Evolutionary conservation across 1,284 basidiomycete species (phyloP).

Genomic region (Hemileia vastatrix): DNA sequence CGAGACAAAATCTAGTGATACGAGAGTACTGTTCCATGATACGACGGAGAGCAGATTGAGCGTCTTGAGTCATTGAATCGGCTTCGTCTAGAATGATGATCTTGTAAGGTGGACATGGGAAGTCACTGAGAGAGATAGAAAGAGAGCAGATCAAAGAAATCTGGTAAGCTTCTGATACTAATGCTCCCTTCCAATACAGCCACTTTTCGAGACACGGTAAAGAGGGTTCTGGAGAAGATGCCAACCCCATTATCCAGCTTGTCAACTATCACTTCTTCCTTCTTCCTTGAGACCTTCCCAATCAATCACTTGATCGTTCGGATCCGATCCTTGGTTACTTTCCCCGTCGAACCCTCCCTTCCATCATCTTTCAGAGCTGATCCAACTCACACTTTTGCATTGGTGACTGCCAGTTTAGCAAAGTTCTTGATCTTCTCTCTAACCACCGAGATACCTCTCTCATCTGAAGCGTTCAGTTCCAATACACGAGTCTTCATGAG

Average conservation of each 20-base stretch:
- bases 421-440: constrained; percentile 99
- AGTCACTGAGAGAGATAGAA: constrained; percentile 41
- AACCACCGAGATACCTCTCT: constrained; percentile 91
- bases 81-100: constrained; percentile 98
- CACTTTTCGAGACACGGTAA: not conserved
- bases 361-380: too few species aligned
- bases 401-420: constrained; percentile 55
- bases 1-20: constrained; percentile 94
- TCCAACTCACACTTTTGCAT: constrained; percentile 28
- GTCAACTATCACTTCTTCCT: too few species aligned
- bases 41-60: constrained; percentile 82
- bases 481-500: constrained; percentile 86
- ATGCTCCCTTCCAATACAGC: too few species aligned
- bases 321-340: too few species aligned
- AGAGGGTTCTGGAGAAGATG: constrained; percentile 56
- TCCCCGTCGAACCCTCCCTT: too few species aligned
- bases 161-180: too few species aligned
- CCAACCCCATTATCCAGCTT: constrained; percentile 54
- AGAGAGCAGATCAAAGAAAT: too few species aligned
- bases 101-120: constrained; percentile 96
- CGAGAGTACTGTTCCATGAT: constrained; percentile 98
- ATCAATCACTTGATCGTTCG: too few species aligned
- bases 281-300: too few species aligned
- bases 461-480: constrained; percentile 96
- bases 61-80: constrained; percentile 98